These are phyloP conservation scores for Gaeumannomyces sp. DNA, from an alignment of 2,329 filamentous ascomycete genomes.

Conservation along the genomic window DNA sequence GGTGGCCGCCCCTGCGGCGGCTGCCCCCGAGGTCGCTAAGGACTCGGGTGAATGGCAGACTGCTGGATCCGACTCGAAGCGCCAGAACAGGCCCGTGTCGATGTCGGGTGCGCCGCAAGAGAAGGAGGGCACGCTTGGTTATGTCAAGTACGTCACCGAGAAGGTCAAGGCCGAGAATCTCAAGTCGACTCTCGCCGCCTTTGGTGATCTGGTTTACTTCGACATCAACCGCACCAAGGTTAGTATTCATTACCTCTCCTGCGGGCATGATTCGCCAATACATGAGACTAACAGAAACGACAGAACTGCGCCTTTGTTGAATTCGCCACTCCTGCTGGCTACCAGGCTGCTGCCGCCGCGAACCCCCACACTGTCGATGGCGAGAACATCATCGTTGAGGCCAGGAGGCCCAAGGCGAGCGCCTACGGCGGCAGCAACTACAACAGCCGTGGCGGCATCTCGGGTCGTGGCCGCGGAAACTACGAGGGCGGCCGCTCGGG, in stretches of 20 bases:
- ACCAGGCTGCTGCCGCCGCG: conserved; percentile 72
- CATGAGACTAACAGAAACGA: not conserved
- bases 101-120: conserved; percentile 54
- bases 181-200: conserved; percentile 62
- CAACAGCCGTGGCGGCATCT: conserved; percentile 53
- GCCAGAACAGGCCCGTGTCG: conserved; percentile 69
- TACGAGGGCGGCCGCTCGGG: conserved; percentile 54
- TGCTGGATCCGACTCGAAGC: conserved; percentile 75
- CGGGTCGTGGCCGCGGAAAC: conserved; percentile 61
- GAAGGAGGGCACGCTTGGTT: conserved; percentile 73
- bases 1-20: conserved; percentile 26
- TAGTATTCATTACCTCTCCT: conserved; percentile 19
- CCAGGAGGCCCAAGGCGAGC: conserved; percentile 71
- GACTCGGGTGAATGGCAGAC: conserved; percentile 78
- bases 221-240: conserved; percentile 83
- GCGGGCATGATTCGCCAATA: conserved; percentile 12
- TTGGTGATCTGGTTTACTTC: conserved; percentile 65
- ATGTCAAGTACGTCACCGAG: conserved; percentile 93
- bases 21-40: conserved; percentile 31
- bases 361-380: conserved; percentile 83
- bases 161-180: conserved; percentile 74
- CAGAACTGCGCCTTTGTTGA: conserved; percentile 98
- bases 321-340: conserved; percentile 74
- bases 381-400: conserved; percentile 80
- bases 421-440: conserved; percentile 66